phyloP scores from a whole-genome alignment of 345 rosid genomes.

The Camelina neglecta region DNA sequence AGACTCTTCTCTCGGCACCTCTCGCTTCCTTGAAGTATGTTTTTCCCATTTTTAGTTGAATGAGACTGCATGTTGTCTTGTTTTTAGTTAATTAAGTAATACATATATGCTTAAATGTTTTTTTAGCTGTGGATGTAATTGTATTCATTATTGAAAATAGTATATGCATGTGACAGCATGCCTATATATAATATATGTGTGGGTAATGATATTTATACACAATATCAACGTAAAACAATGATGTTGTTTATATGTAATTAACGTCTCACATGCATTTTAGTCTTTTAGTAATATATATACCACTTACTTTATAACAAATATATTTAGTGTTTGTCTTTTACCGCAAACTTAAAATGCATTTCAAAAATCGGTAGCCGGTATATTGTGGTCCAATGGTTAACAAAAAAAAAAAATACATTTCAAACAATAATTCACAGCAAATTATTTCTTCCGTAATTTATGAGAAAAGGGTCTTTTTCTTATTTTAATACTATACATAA shows the following conservation, averaged over 20 bases:
- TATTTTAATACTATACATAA: not conserved
- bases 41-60: not conserved
- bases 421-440: slow-evolving; percentile 17
- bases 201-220: not conserved
- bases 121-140: not conserved
- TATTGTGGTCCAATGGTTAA: no score
- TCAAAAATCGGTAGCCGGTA: not conserved
- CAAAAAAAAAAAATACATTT: slow-evolving; percentile 14
- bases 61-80: slow-evolving; percentile 5
- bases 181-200: not conserved
- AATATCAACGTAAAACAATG: not conserved
- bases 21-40: not conserved
- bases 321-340: not conserved
- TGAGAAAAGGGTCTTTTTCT: slow-evolving; percentile 28
- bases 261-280: slow-evolving; percentile 1
- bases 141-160: slow-evolving; percentile 11
- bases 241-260: not conserved
- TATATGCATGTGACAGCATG: slow-evolving; percentile 22
- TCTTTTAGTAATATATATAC: no score
- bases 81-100: not conserved
- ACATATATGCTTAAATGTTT: not conserved
- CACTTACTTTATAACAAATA: not conserved
- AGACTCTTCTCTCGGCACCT: slow-evolving; percentile 28
- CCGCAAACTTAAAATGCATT: slow-evolving; percentile 25
- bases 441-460: slow-evolving; percentile 25